phyloP scores from a whole-genome alignment of 192 early-diverging fungal species.

The Coemansia reversa region DNA sequence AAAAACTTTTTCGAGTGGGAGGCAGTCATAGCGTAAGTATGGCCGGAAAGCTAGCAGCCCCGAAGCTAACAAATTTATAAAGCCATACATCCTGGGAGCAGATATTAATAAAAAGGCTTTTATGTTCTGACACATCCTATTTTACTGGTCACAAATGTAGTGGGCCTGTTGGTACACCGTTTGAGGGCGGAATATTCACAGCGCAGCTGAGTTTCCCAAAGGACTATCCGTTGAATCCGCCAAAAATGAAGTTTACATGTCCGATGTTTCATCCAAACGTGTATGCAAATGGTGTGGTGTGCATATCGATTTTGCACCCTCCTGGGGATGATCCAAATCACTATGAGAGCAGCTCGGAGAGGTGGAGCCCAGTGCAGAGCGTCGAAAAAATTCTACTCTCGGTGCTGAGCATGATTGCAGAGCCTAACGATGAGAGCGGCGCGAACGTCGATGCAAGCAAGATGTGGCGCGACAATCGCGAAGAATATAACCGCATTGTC shows the following conservation, averaged over 20 bases:
- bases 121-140: no score
- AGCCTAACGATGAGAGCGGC: slow-evolving; percentile 97
- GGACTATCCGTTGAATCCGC: slow-evolving; percentile 95
- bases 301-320: slow-evolving; percentile 97
- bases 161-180: slow-evolving; percentile 90
- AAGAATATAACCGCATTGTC: slow-evolving; percentile 80
- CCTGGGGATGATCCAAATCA: slow-evolving; percentile 97
- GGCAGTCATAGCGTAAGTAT: slow-evolving; percentile 39
- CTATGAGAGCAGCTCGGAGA: slow-evolving; percentile 94
- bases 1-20: slow-evolving; percentile 60
- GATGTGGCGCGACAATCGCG: slow-evolving; percentile 87
- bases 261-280: slow-evolving; percentile 97
- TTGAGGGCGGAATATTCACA: slow-evolving; percentile 92
- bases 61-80: no score
- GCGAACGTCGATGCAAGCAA: slow-evolving; percentile 99
- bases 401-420: slow-evolving; percentile 94
- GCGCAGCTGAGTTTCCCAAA: slow-evolving; percentile 84
- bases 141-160: slow-evolving; percentile 43
- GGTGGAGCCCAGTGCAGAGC: slow-evolving; percentile 97
- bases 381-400: slow-evolving; percentile 97
- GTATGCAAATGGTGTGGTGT: slow-evolving; percentile 93
- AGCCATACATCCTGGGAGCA: no score
- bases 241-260: slow-evolving; percentile 94
- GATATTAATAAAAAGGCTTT: no score
- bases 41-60: neutral